Conservation (phyloP, 2,329 filamentous ascomycete species). For the Fusarium incarnatum region DNA sequence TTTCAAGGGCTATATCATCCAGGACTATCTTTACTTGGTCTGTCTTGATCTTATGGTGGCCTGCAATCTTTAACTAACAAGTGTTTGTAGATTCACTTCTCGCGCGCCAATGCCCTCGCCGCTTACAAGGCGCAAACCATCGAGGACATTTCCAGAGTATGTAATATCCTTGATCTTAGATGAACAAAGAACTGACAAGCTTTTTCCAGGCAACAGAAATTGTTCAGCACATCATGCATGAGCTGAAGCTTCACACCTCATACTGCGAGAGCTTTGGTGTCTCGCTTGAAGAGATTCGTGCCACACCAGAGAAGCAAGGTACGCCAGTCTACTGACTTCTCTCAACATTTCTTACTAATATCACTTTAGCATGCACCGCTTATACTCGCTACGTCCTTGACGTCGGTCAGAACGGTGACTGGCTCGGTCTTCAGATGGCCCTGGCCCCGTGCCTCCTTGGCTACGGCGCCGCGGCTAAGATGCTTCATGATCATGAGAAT, state of each 20-base stretch:
- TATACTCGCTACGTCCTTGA: conserved; percentile 91
- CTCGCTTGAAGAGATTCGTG: conserved; percentile 76
- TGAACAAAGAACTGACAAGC: not conserved
- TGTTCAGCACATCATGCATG: conserved; percentile 79
- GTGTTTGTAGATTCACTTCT: conserved; percentile 77
- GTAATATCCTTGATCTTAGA: conserved; percentile 32
- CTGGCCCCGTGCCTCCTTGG: conserved; percentile 91
- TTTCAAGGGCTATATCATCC: conserved; percentile 90
- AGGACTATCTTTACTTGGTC: conserved; percentile 92
- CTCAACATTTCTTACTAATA: not conserved
- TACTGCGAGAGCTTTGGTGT: conserved; percentile 89
- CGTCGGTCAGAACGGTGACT: conserved; percentile 87
- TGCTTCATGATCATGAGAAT: conserved; percentile 72
- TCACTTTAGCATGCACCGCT: conserved; percentile 73
- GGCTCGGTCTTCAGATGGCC: conserved; percentile 85
- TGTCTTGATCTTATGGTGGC: conserved; percentile 27
- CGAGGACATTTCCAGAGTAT: conserved; percentile 76
- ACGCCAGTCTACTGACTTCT: conserved; percentile 28
- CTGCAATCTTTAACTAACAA: not conserved
- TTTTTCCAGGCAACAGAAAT: conserved; percentile 61
- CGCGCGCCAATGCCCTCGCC: conserved; percentile 85
- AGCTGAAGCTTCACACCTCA: conserved; percentile 82
- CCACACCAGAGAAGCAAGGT: conserved; percentile 80
- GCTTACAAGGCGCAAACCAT: conserved; percentile 85
- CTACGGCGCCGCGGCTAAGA: conserved; percentile 81